These are phyloP conservation scores for Heliamphora exappendiculata DNA, from an alignment of 148 eudicot species.

Conservation along the genomic window DNA sequence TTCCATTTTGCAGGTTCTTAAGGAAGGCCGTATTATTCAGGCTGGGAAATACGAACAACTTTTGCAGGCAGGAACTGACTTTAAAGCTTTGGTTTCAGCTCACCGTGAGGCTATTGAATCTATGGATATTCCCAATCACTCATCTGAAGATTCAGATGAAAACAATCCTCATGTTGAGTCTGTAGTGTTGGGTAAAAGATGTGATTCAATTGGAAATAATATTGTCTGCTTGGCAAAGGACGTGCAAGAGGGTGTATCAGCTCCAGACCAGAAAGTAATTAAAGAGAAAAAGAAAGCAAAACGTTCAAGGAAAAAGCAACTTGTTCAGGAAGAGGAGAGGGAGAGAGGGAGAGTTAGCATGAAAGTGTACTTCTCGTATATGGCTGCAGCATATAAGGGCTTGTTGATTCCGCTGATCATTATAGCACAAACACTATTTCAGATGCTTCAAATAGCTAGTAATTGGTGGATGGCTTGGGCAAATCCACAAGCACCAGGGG, in stretches of 20 bases:
- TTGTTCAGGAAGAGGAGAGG: conserved; percentile 89
- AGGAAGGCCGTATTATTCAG: conserved; percentile 82
- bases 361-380: conserved; percentile 80
- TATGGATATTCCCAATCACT: conserved; percentile 59
- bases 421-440: conserved; percentile 74
- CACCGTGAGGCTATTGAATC: conserved; percentile 93
- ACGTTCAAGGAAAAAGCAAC: conserved; percentile 84
- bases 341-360: conserved; percentile 82
- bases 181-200: conserved; percentile 24
- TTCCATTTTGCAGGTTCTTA: conserved; percentile 54
- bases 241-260: conserved; percentile 45
- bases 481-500: conserved; percentile 75
- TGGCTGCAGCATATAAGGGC: conserved; percentile 93
- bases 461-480: conserved; percentile 99
- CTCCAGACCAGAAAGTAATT: conserved; percentile 59
- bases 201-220: conserved; percentile 31
- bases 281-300: conserved; percentile 86
- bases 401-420: conserved; percentile 70
- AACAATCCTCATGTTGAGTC: conserved; percentile 27
- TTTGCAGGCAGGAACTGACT: conserved; percentile 84
- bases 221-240: conserved; percentile 42
- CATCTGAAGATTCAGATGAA: conserved; percentile 64
- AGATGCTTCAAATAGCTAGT: conserved; percentile 86
- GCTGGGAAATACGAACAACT: conserved; percentile 88
- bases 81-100: conserved; percentile 64